Evolutionary conservation across 192 early-diverging fungal species (phyloP).

Genomic region (Entrophospora sp.): DNA sequence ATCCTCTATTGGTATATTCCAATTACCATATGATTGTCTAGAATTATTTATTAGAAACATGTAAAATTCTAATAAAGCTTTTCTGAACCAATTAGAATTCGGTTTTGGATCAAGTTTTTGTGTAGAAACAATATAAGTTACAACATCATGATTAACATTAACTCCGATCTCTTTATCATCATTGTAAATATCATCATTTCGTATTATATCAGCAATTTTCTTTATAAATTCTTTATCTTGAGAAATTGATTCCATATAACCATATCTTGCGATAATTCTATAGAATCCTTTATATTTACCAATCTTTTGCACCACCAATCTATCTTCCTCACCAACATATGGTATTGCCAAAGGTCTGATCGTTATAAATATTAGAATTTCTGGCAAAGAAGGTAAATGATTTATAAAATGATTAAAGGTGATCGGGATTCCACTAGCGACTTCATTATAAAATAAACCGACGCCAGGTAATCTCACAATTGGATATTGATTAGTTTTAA

Average conservation of each 20-base stretch:
- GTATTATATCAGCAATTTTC: background rate
- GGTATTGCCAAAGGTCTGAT: conserved; percentile 15
- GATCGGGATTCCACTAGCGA: conserved; percentile 10
- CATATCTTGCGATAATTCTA: background rate
- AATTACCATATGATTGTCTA: background rate
- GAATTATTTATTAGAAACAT: conserved; percentile 1
- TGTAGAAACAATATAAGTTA: background rate
- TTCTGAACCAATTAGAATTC: background rate
- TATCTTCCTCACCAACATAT: conserved; percentile 11
- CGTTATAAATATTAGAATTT: conserved; percentile 18
- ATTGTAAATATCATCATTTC: background rate
- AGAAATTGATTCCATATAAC: background rate
- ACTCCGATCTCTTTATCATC: background rate
- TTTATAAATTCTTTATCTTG: conserved; percentile 8
- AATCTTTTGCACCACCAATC: conserved; percentile 3
- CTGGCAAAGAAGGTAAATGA: conserved; percentile 15
- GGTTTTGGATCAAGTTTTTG: background rate
- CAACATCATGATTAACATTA: background rate
- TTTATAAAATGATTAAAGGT: conserved; percentile 21
- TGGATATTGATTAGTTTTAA: background rate
- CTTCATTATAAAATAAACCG: conserved; percentile 17
- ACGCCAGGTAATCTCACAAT: conserved; percentile 10
- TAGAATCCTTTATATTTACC: background rate
- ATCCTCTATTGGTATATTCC: conserved; percentile 3
- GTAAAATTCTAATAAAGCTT: background rate